phyloP scores from a whole-genome alignment of 371 early-diverging fungal genomes.

The Actinomortierella ambigua region DNA sequence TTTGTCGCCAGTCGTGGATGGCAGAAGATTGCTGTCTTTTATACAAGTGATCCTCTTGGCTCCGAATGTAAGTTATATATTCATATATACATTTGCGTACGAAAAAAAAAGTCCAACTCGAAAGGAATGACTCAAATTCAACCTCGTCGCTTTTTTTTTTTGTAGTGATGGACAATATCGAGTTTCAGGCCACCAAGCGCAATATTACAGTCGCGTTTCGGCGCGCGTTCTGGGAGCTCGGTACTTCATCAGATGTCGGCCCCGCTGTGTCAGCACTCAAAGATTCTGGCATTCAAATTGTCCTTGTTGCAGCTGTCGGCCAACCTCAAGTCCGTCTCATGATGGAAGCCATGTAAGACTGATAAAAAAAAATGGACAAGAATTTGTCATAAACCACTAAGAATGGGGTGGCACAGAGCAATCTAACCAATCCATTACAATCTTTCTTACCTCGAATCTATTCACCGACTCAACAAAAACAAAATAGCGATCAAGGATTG shows the following conservation, averaged over 20 bases:
- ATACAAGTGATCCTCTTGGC: slow-evolving; percentile 57
- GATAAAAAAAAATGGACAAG: neutral
- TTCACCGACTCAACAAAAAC: neutral
- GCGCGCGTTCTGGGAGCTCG: slow-evolving; percentile 54
- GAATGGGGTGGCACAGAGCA: neutral
- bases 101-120: neutral
- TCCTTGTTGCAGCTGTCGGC: slow-evolving; percentile 56
- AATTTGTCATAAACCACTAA: neutral
- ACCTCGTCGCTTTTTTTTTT: neutral
- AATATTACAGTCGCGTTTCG: slow-evolving; percentile 52
- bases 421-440: neutral
- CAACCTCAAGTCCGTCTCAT: slow-evolving; percentile 44
- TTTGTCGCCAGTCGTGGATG: slow-evolving; percentile 61
- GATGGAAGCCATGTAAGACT: slow-evolving; percentile 35
- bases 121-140: neutral
- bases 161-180: slow-evolving; percentile 56
- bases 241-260: slow-evolving; percentile 51
- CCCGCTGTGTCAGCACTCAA: slow-evolving; percentile 48
- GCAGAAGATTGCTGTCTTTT: slow-evolving; percentile 57
- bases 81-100: neutral
- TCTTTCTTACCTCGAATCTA: neutral
- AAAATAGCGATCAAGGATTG: slow-evolving; percentile 14
- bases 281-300: slow-evolving; percentile 51
- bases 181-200: slow-evolving; percentile 47
- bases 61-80: slow-evolving; percentile 49